These are phyloP conservation scores for Alternaria sp. DNA, from an alignment of 2,329 filamentous ascomycete genomes.

Conservation along the genomic window DNA sequence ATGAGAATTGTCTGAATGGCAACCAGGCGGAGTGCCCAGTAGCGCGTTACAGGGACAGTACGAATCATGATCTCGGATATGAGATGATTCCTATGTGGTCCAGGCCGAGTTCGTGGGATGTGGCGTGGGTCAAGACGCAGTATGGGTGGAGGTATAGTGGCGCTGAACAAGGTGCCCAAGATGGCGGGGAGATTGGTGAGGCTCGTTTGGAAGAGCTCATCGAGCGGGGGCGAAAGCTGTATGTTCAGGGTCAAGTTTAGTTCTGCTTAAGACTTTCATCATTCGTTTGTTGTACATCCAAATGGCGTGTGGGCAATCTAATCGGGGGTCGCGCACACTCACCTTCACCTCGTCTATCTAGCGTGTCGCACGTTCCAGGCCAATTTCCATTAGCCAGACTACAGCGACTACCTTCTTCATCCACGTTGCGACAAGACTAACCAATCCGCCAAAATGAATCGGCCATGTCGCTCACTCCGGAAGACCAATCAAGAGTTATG, in stretches of 20 bases:
- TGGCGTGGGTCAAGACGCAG: background rate
- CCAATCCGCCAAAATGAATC: too few species aligned
- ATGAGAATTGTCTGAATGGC: background rate
- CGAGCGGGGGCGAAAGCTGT: background rate
- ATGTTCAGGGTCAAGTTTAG: background rate
- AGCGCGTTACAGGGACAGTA: background rate
- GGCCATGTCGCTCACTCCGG: too few species aligned
- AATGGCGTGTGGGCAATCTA: too few species aligned
- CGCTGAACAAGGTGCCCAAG: background rate
- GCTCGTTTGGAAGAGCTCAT: background rate
- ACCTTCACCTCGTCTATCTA: background rate
- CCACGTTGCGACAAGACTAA: too few species aligned
- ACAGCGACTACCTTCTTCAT: too few species aligned
- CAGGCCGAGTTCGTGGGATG: background rate
- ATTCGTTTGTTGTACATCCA: too few species aligned
- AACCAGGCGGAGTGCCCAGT: background rate
- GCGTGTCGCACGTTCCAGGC: too few species aligned
- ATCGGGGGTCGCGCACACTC: too few species aligned
- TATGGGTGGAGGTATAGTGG: background rate
- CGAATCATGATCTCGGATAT: background rate
- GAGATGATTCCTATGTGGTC: background rate
- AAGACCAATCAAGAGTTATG: too few species aligned
- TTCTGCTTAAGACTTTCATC: too few species aligned
- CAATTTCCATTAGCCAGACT: too few species aligned
- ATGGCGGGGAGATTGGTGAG: background rate